Evolutionary conservation across 1,284 basidiomycete genomes (phyloP).

Genomic region (Ustilago loliicola): DNA sequence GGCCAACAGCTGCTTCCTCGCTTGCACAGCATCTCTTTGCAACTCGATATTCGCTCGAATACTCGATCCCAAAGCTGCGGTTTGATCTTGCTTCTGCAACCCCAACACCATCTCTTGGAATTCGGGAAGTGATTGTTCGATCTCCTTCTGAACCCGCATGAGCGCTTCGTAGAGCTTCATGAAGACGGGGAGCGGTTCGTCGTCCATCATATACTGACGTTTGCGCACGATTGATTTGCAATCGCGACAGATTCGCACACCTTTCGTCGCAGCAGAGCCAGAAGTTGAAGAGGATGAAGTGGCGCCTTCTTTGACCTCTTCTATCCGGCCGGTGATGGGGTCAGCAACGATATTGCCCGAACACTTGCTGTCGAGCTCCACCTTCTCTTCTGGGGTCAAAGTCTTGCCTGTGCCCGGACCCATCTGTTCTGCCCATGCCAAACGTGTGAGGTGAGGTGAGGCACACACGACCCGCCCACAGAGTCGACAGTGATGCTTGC

Average conservation of each 20-base stretch:
- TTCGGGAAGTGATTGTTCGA: constrained; percentile 78
- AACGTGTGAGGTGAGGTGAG: constrained; percentile 77
- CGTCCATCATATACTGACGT: constrained; percentile 83
- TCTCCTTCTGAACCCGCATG: constrained; percentile 81
- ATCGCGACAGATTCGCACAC: constrained; percentile 79
- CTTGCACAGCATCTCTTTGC: constrained; percentile 76
- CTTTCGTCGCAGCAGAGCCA: constrained; percentile 10
- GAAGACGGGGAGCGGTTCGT: constrained; percentile 75
- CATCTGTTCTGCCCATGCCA: constrained; percentile 44
- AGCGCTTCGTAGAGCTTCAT: constrained; percentile 75
- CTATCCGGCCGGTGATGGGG: constrained; percentile 43
- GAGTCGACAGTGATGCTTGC: constrained; percentile 95
- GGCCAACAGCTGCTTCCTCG: constrained; percentile 83
- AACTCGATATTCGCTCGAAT: constrained; percentile 64
- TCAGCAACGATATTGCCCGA: constrained; percentile 57
- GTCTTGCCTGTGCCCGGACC: constrained; percentile 35
- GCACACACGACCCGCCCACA: constrained; percentile 95
- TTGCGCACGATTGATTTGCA: constrained; percentile 83
- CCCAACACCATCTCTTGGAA: constrained; percentile 79
- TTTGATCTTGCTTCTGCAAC: constrained; percentile 72
- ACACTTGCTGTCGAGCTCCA: constrained; percentile 42
- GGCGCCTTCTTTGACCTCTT: constrained; percentile 47
- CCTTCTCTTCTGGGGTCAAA: constrained; percentile 24
- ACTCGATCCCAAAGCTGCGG: constrained; percentile 60
- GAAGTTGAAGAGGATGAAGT: constrained; percentile 8